These are phyloP conservation scores for Ogataea salicorniae DNA, from an alignment of 805 yeast genomes.

Conservation along the genomic window DNA sequence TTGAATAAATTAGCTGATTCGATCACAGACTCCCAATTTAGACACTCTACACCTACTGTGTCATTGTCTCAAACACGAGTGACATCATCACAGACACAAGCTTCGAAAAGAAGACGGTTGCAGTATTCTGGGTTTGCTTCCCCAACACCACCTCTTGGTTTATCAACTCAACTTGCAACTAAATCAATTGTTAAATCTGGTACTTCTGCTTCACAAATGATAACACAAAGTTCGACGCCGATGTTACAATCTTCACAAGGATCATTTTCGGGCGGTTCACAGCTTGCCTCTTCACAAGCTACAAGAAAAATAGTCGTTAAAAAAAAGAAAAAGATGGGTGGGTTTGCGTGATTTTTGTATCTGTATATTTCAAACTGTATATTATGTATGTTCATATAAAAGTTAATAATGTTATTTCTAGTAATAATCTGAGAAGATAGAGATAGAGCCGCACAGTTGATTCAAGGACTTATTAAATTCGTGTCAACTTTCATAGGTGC, in stretches of 20 bases:
- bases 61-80: neutral
- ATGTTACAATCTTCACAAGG: neutral
- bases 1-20: neutral
- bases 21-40: too few relatives aligned
- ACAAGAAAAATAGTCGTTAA: neutral
- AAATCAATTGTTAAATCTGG: neutral
- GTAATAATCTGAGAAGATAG: too few relatives aligned
- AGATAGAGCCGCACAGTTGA: too few relatives aligned
- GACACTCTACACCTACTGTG: neutral
- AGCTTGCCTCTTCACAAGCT: conserved; percentile 5
- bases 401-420: neutral
- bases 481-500: too few relatives aligned
- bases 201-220: neutral
- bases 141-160: neutral
- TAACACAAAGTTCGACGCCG: neutral
- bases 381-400: conserved; percentile 4
- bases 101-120: neutral
- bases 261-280: neutral
- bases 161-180: neutral
- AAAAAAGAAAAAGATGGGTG: conserved; percentile 14
- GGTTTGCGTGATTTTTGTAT: conserved; percentile 9
- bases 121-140: neutral
- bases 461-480: too few relatives aligned
- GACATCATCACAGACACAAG: neutral
- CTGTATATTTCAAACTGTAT: neutral